phyloP scores from a whole-genome alignment of 1,139 yeast species.

The Nadsonia starkeyi-henricii region DNA sequence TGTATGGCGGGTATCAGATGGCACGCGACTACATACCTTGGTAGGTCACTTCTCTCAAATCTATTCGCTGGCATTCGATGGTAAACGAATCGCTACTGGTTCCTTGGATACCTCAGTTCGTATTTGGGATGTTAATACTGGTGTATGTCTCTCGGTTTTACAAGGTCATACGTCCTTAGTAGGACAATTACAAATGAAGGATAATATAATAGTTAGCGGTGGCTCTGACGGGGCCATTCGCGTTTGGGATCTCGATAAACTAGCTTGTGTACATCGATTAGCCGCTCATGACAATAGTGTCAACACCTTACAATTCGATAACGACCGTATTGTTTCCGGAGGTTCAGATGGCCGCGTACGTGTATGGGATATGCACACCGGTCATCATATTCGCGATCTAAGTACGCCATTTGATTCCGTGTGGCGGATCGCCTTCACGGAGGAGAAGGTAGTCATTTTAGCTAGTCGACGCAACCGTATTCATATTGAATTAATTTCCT shows the following conservation, averaged over 20 bases:
- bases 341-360: conserved; percentile 81
- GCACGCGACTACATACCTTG: conserved; percentile 60
- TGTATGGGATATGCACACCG: conserved; percentile 79
- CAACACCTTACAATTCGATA: conserved; percentile 77
- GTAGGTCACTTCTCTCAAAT: conserved; percentile 85
- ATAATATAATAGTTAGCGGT: conserved; percentile 80
- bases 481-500: conserved; percentile 27
- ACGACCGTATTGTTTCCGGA: conserved; percentile 78
- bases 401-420: conserved; percentile 26
- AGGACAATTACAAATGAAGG: conserved; percentile 77
- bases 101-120: conserved; percentile 86
- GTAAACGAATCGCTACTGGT: conserved; percentile 63
- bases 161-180: conserved; percentile 57
- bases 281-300: conserved; percentile 72
- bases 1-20: conserved; percentile 74
- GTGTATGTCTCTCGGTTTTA: conserved; percentile 61
- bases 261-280: conserved; percentile 78
- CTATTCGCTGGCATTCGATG: conserved; percentile 72
- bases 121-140: conserved; percentile 77
- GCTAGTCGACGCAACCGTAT: conserved; percentile 24
- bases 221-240: conserved; percentile 84
- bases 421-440: conserved; percentile 30
- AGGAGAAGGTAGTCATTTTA: conserved; percentile 28
- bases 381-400: conserved; percentile 34
- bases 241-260: conserved; percentile 86